Evolutionary conservation across 441 rosid genomes (phyloP).

Genomic region (Brassica balearica): DNA sequence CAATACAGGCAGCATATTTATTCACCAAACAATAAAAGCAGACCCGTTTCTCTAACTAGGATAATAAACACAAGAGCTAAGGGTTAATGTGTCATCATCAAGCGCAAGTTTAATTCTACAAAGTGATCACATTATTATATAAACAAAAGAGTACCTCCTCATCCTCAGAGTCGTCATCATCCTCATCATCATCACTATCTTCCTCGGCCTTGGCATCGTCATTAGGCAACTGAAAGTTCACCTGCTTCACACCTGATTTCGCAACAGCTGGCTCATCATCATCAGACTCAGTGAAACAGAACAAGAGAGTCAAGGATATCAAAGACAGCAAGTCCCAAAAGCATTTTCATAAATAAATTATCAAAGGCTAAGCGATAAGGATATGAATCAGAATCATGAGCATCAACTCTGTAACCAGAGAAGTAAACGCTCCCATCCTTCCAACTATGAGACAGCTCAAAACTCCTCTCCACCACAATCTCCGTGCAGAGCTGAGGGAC

Average conservation of each 20-base stretch:
- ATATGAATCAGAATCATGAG: conserved; percentile 48
- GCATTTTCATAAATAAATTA: no score
- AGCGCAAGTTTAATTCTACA: conserved; percentile 9
- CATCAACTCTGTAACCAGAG: conserved; percentile 62
- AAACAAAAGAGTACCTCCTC: conserved; percentile 53
- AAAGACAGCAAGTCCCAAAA: not conserved
- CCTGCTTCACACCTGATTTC: conserved; percentile 48
- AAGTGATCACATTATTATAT: not conserved
- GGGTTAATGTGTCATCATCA: conserved; percentile 5
- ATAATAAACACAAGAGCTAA: not conserved
- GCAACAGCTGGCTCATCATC: conserved; percentile 34
- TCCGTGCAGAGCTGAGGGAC: conserved; percentile 70
- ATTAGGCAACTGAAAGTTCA: conserved; percentile 56
- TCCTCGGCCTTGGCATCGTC: conserved; percentile 45
- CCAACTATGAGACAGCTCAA: conserved; percentile 81
- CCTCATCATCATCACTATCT: conserved; percentile 44
- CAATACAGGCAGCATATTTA: not conserved
- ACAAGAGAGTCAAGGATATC: conserved; percentile 55
- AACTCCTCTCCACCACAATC: conserved; percentile 61
- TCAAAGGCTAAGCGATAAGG: conserved; percentile 35
- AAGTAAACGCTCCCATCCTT: conserved; percentile 76
- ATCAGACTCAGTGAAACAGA: conserved; percentile 42
- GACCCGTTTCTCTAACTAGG: not conserved
- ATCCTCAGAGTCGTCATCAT: conserved; percentile 45
- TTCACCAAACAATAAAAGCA: not conserved